Evolutionary conservation across 352 stramenopile genomes (phyloP).

Genomic region (Globisporangium carolinianum): DNA sequence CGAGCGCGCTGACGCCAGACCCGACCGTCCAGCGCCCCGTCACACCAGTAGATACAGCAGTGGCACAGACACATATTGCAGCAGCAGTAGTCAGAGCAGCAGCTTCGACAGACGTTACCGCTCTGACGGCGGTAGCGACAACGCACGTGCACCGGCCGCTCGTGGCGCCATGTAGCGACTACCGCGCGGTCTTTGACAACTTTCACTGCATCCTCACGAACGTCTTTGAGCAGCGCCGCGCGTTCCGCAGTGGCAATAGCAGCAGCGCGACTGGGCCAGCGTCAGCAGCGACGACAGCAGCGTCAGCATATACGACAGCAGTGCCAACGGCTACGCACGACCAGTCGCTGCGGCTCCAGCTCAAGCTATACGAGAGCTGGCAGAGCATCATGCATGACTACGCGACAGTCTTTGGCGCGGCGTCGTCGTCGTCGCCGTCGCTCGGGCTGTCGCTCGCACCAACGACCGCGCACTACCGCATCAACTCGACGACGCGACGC

Average conservation of each 20-base stretch:
- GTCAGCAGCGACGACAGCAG: background rate
- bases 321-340: slow-evolving; percentile 16
- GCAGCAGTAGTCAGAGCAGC: background rate
- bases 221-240: slow-evolving; percentile 48
- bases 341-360: slow-evolving; percentile 52
- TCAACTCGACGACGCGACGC: slow-evolving; percentile 65
- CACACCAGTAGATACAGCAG: too few species aligned
- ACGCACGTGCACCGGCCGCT: background rate
- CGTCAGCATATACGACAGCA: slow-evolving; percentile 1
- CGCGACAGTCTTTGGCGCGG: slow-evolving; percentile 62
- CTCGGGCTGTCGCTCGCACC: slow-evolving; percentile 18
- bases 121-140: background rate
- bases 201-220: slow-evolving; percentile 75
- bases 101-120: background rate
- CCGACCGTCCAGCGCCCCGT: too few species aligned
- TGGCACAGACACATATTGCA: too few species aligned
- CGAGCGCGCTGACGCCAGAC: too few species aligned
- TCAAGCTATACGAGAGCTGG: slow-evolving; percentile 79
- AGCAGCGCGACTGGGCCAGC: background rate
- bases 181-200: slow-evolving; percentile 52
- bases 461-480: slow-evolving; percentile 66
- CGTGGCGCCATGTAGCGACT: slow-evolving; percentile 34
- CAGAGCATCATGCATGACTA: slow-evolving; percentile 86
- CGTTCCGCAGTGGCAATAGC: slow-evolving; percentile 11
- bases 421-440: slow-evolving; percentile 20